These are phyloP conservation scores for Aspergillus sp. DNA, from an alignment of 2,329 filamentous ascomycete species.

Conservation along the genomic window DNA sequence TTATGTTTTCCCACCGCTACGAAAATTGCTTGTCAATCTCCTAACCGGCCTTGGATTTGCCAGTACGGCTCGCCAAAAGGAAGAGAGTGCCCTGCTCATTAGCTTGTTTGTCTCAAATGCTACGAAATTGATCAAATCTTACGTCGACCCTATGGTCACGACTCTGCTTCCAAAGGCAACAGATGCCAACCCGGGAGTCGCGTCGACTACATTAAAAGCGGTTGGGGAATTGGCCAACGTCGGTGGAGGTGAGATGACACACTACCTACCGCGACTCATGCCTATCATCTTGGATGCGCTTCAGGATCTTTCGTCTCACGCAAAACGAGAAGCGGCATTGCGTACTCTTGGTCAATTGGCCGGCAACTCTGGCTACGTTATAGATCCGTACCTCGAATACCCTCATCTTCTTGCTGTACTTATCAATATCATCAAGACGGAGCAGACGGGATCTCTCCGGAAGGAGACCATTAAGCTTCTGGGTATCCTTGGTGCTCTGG, in stretches of 20 bases:
- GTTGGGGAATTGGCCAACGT: constrained; percentile 92
- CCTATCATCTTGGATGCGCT: constrained; percentile 88
- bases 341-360: constrained; percentile 86
- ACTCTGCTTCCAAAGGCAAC: constrained; percentile 89
- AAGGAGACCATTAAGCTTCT: constrained; percentile 95
- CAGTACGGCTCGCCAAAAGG: constrained; percentile 87
- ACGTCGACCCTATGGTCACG: constrained; percentile 92
- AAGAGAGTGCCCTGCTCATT: constrained; percentile 89
- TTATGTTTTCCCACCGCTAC: constrained; percentile 91
- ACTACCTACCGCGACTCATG: constrained; percentile 89
- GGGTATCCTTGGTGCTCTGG: constrained; percentile 87
- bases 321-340: constrained; percentile 84
- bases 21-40: constrained; percentile 92
- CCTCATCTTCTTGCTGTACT: constrained; percentile 87
- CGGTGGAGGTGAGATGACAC: constrained; percentile 86
- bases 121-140: constrained; percentile 86
- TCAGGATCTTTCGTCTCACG: constrained; percentile 84
- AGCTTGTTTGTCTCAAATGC: constrained; percentile 90
- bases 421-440: constrained; percentile 88
- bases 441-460: constrained; percentile 76
- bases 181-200: constrained; percentile 78
- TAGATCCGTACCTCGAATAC: constrained; percentile 90
- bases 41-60: constrained; percentile 95
- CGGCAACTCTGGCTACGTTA: constrained; percentile 95
- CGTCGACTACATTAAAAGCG: constrained; percentile 88